A percentile compares a stretch with the other conserved stretches of the same genome.
phyloP scores from a whole-genome alignment of 164 flowering plant species.

The Umbellularia californica region DNA sequence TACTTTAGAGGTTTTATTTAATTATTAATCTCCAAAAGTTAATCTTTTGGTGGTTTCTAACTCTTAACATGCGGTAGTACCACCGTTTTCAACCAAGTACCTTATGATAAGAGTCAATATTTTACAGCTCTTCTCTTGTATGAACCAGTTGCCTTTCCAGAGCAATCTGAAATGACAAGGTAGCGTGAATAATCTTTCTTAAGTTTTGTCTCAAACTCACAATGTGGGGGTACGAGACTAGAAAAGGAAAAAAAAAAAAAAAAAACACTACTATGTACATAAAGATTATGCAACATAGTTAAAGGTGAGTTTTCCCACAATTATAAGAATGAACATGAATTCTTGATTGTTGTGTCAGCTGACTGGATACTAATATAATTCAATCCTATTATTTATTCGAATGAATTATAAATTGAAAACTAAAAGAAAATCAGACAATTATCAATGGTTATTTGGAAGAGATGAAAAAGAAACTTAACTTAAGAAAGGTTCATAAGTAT shows the following conservation, averaged over 20 bases:
- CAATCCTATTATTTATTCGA: not conserved
- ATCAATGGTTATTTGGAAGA: not conserved
- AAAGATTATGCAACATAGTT: too few species aligned
- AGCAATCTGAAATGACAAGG: conserved; percentile 65
- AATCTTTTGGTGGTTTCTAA: not conserved
- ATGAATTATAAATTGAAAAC: not conserved
- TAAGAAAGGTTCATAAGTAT: conserved; percentile 86
- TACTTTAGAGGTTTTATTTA: not conserved
- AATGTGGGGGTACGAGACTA: not conserved
- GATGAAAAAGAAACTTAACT: conserved; percentile 41
- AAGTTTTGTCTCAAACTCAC: too few species aligned
- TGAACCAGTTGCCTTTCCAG: conserved; percentile 93
- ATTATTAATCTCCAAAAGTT: too few species aligned
- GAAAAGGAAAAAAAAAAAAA: not conserved
- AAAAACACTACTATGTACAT: not conserved
- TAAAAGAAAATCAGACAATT: not conserved
- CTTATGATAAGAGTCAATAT: conserved; percentile 71
- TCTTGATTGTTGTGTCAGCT: too few species aligned
- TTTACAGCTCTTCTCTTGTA: conserved; percentile 95
- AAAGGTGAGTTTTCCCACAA: too few species aligned
- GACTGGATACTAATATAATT: too few species aligned
- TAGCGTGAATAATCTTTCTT: not conserved
- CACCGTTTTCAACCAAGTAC: conserved; percentile 27
- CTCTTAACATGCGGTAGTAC: not conserved
- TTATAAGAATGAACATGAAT: too few species aligned